Conservation (phyloP, 2,329 filamentous ascomycete species). For the Colletotrichum sojae region DNA sequence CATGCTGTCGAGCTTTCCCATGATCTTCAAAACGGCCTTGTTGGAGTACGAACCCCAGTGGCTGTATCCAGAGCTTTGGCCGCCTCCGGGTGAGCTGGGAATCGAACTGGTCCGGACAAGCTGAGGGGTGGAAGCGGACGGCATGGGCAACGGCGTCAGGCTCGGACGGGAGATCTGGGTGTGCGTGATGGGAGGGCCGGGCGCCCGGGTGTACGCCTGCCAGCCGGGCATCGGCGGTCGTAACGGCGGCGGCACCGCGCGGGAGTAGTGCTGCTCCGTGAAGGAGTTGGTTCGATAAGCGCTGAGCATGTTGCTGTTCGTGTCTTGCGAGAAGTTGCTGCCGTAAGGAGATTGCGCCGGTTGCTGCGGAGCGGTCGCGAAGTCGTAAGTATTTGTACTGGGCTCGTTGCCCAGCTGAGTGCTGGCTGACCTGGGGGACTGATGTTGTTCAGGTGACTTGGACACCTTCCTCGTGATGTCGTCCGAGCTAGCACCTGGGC, state of each 20-base stretch:
- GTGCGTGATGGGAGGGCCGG: slow-evolving; percentile 56
- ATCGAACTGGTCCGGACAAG: slow-evolving; percentile 72
- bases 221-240: slow-evolving; percentile 58
- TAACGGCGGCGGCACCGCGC: slow-evolving; percentile 51
- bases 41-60: slow-evolving; percentile 85
- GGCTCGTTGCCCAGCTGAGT: slow-evolving; percentile 52
- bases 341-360: slow-evolving; percentile 49
- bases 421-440: slow-evolving; percentile 45
- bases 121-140: slow-evolving; percentile 60
- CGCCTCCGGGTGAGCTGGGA: slow-evolving; percentile 54
- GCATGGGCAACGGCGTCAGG: slow-evolving; percentile 64
- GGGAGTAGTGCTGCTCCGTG: slow-evolving; percentile 60
- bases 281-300: slow-evolving; percentile 69
- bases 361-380: slow-evolving; percentile 64
- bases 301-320: slow-evolving; percentile 68
- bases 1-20: slow-evolving; percentile 89
- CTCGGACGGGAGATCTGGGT: slow-evolving; percentile 61
- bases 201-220: slow-evolving; percentile 55
- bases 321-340: slow-evolving; percentile 56
- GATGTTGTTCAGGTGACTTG: slow-evolving; percentile 63
- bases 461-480: slow-evolving; percentile 57
- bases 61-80: slow-evolving; percentile 71
- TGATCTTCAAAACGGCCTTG: slow-evolving; percentile 88
- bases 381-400: slow-evolving; percentile 70
- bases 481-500: slow-evolving; percentile 54